Evolutionary conservation across 306 rosid genomes (phyloP).

Genomic region (Rosa multiflora): DNA sequence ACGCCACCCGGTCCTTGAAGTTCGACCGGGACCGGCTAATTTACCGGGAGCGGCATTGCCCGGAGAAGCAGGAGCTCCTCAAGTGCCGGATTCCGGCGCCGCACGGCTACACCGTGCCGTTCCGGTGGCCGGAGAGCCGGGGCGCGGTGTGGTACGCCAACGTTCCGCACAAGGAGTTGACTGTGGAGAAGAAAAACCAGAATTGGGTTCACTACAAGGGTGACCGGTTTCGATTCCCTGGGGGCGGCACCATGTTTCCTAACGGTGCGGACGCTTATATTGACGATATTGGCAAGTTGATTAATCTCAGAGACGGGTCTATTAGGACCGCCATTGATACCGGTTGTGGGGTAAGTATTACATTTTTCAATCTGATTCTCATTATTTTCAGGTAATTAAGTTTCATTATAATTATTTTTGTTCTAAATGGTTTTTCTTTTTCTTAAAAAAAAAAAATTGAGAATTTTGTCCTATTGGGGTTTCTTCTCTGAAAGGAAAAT

Average conservation of each 20-base stretch:
- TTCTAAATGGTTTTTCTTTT: no score
- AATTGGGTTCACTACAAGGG: conserved; percentile 73
- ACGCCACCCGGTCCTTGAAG: conserved; percentile 50
- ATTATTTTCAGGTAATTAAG: not conserved
- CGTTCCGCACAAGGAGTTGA: conserved; percentile 83
- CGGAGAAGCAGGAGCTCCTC: conserved; percentile 40
- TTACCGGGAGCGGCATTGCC: conserved; percentile 83
- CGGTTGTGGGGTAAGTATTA: conserved; percentile 87
- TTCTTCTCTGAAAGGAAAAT: no score
- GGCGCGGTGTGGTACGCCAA: conserved; percentile 73
- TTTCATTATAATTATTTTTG: not conserved
- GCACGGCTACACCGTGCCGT: conserved; percentile 49
- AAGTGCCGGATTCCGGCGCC: conserved; percentile 80
- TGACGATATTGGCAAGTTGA: conserved; percentile 66
- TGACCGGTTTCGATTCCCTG: conserved; percentile 75
- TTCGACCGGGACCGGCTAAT: conserved; percentile 46
- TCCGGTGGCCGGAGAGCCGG: conserved; percentile 86
- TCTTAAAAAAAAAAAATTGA: no score
- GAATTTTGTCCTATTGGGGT: no score
- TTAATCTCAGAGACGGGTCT: conserved; percentile 67
- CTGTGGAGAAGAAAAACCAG: conserved; percentile 84
- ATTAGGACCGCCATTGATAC: conserved; percentile 94
- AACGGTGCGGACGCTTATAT: conserved; percentile 80
- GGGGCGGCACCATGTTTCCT: conserved; percentile 98
- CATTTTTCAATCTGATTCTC: not conserved